Conservation (phyloP, 768 basidiomycete genomes). For the Coprinopsis sp. region DNA sequence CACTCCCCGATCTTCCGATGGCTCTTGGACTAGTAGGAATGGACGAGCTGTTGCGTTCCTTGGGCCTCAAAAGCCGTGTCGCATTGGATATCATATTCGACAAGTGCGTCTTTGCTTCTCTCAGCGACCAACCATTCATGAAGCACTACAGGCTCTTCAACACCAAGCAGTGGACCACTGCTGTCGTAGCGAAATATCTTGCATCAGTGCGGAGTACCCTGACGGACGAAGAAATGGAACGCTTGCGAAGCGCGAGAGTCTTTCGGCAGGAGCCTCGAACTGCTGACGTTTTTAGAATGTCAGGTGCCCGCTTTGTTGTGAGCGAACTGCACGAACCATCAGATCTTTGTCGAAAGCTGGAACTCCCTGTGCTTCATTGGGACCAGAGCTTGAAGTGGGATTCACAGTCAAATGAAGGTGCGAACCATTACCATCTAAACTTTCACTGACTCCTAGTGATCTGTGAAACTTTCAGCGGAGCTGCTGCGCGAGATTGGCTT, state of each 20-base stretch:
- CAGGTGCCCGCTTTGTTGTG: conserved; percentile 52
- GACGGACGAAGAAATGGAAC: conserved; percentile 43
- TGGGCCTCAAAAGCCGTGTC: conserved; percentile 89
- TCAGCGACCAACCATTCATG: neutral
- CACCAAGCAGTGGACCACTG: conserved; percentile 85
- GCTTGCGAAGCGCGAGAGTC: conserved; percentile 63
- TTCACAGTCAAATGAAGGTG: conserved; percentile 81
- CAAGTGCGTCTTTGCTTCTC: conserved; percentile 43
- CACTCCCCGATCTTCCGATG: conserved; percentile 87
- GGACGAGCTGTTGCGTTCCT: conserved; percentile 63
- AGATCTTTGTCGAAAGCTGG: conserved; percentile 64
- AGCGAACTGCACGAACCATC: conserved; percentile 82
- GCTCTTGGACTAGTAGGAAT: conserved; percentile 65
- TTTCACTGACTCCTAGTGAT: conserved; percentile 2
- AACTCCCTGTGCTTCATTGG: conserved; percentile 87
- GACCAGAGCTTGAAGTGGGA: conserved; percentile 75
- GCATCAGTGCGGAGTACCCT: conserved; percentile 67
- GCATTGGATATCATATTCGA: conserved; percentile 92
- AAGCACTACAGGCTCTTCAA: conserved; percentile 66
- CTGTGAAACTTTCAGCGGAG: conserved; percentile 56
- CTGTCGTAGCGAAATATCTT: conserved; percentile 83
- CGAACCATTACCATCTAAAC: conserved; percentile 5
- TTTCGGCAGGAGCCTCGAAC: conserved; percentile 55
- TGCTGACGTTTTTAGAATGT: conserved; percentile 21
- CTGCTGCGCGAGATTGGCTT: conserved; percentile 72